Base-by-base conservation (phyloP, 345 rosid species). In the Gossypium australe region DNA sequence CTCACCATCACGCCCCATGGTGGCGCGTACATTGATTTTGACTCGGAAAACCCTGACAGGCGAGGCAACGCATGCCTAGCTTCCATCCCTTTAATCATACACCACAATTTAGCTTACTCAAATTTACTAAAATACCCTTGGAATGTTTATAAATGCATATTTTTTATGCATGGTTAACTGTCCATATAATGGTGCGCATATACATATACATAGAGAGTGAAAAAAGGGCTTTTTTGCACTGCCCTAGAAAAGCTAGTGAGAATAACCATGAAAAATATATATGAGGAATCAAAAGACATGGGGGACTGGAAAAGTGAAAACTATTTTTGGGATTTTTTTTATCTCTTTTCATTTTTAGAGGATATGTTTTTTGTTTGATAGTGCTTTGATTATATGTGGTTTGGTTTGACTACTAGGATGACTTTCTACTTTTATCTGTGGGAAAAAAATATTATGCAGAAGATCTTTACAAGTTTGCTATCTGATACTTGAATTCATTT, bases 201-300 rank as follows among this genome's bases (percentile, higher is more conserved):
- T 24, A 22, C 27, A 22, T 24, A 17, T 24, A 38, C 25, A 45
- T 74, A 3, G 62, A 29, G 44, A 58, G 44, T 52, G 60, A 24
- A 29, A 43, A 47, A 70, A 52, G 27, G 12, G 57, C 70, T 70
- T 77, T 34, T 79, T 84, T 77, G 22, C 81, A 44, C 68, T 75
- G 71, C 74, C 79, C 81, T 57, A 77, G 48, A 10, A 70, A 73
- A 74, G 78, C 74, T 59, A 16, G 34, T 41, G 44, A 58, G 59
- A 56, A 9, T 17, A 43, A 18, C 20, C 7, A 34, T 34, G 41
- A 7, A 45, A 74, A 45, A 70, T 43, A 18, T 20, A 20, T 11
- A 64, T 27, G 58, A 27, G 8, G 27, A 17, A 20, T 51, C 24
- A 51, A 38, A 69, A 47, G 29, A 29, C 75, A 29, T 45, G 0